phyloP scores from a whole-genome alignment of 176 grass and related monocot genomes.

The Tillandsia leiboldiana region DNA sequence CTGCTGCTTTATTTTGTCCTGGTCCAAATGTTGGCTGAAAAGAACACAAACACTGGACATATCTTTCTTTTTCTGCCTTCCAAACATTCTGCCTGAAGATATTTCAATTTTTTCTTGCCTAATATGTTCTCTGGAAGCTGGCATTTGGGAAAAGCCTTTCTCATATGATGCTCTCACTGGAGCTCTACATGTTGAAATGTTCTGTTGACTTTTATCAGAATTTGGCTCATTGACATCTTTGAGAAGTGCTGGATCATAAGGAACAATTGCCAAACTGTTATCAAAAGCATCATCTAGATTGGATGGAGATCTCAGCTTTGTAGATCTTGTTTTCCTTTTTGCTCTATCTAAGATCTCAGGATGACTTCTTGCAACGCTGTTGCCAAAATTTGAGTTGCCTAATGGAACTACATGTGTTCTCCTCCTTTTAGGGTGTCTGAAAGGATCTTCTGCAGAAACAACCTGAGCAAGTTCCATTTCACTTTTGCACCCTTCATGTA shows the following conservation, averaged over 20 bases:
- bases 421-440: background rate
- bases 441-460: background rate
- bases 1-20: slow-evolving; percentile 62
- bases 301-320: background rate
- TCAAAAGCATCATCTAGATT: background rate
- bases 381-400: background rate
- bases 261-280: background rate
- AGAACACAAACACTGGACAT: slow-evolving; percentile 41
- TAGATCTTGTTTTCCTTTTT: slow-evolving; percentile 8
- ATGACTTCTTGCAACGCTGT: background rate
- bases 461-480: background rate
- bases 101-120: slow-evolving; percentile 33
- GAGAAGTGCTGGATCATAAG: background rate
- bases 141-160: slow-evolving; percentile 27
- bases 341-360: slow-evolving; percentile 1
- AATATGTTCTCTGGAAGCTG: slow-evolving; percentile 45
- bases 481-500: background rate
- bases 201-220: too few species aligned
- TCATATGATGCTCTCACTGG: slow-evolving; percentile 39
- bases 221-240: background rate
- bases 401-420: background rate
- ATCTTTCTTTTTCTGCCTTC: slow-evolving; percentile 58
- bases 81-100: slow-evolving; percentile 28
- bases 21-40: slow-evolving; percentile 76
- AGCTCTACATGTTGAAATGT: background rate